Conservation (phyloP, 1,139 yeast genomes). For the Scheffersomyces lignicola region DNA sequence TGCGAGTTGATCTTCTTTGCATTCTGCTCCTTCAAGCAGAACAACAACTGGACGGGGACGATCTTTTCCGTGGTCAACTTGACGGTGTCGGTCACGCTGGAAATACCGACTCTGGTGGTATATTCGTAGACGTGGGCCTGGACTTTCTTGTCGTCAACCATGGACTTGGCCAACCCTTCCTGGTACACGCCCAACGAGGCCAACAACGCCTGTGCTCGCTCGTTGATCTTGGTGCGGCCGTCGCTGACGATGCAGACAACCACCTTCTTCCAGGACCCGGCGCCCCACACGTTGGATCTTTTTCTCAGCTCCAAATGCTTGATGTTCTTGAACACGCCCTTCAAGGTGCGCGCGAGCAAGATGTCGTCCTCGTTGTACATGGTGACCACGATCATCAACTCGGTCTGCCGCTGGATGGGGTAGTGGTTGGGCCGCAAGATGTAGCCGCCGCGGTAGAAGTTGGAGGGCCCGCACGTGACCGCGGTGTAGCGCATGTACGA, state of each 20-base stretch:
- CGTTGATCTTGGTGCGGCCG: conserved; percentile 50
- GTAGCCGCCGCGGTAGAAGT: conserved; percentile 46
- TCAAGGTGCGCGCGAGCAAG: conserved; percentile 45
- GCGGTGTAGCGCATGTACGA: conserved; percentile 53
- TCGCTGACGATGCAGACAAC: conserved; percentile 51
- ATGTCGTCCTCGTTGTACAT: conserved; percentile 53
- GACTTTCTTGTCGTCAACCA: conserved; percentile 47
- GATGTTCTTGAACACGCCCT: conserved; percentile 49
- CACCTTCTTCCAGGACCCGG: conserved; percentile 50
- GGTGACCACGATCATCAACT: conserved; percentile 47
- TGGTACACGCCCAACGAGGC: conserved; percentile 52
- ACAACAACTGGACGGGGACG: conserved; percentile 48
- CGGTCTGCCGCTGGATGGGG: conserved; percentile 47
- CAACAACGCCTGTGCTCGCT: conserved; percentile 48
- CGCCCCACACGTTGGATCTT: conserved; percentile 46
- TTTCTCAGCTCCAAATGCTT: conserved; percentile 47
- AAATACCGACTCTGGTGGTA: conserved; percentile 49
- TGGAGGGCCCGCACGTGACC: conserved; percentile 52
- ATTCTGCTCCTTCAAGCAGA: conserved; percentile 48
- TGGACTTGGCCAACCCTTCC: conserved; percentile 49
- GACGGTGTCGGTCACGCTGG: conserved; percentile 42
- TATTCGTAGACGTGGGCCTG: conserved; percentile 50
- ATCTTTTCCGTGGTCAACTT: conserved; percentile 49
- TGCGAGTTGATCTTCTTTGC: conserved; percentile 51
- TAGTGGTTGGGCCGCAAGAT: conserved; percentile 48